Base-by-base conservation (phyloP, 1,284 basidiomycete species). In the Cryptococcus amylolentus region DNA sequence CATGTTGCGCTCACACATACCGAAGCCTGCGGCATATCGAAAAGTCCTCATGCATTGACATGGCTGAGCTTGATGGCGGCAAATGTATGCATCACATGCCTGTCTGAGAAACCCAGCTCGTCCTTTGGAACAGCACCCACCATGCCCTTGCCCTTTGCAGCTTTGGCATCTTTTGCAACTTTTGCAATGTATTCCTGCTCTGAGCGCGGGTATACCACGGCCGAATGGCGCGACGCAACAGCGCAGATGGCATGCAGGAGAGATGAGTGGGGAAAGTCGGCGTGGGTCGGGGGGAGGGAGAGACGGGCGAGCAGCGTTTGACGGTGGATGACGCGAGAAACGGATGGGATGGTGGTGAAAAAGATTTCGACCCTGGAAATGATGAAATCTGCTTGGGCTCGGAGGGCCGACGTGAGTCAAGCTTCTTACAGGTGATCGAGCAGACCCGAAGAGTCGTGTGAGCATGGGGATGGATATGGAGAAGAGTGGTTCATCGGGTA, bases 211-310 rank as follows among this genome's bases (percentile, higher is more conserved):
- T 20, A 20, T 5, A 12, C 42, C 3, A 13, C 9, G 5, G 16
- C 7, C 5, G 18, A 4, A 9, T 44, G 26, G 12, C 18, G 26
- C 12, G 42, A 12, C 16, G 42, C 42, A 5, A 73, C 64, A 12
- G 78, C 76, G 51, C 76, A 76, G 44, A 80, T 77, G n/a, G 74
- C 70, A 59, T 80, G 79, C 0, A 80, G 61, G 0, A 80, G 61
- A 1, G 72, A 65, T 1, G 60, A 50, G 53, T 78, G 76, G 9
- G 79, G 79, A 58, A 79, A 80, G 9, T 69, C 59, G 8, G 58
- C 18, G 47, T 77, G 71, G 1, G 69, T 66, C 0, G 79, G 78
- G 1, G 77, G 75, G 23, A 78, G 71, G 6, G 70, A 58, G 37
- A 80, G 67, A 2, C 75, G 67, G 9, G 69, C 49, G 35, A 75